Conservation (phyloP, 352 stramenopile species). For the Phytophthora ohioensis region DNA sequence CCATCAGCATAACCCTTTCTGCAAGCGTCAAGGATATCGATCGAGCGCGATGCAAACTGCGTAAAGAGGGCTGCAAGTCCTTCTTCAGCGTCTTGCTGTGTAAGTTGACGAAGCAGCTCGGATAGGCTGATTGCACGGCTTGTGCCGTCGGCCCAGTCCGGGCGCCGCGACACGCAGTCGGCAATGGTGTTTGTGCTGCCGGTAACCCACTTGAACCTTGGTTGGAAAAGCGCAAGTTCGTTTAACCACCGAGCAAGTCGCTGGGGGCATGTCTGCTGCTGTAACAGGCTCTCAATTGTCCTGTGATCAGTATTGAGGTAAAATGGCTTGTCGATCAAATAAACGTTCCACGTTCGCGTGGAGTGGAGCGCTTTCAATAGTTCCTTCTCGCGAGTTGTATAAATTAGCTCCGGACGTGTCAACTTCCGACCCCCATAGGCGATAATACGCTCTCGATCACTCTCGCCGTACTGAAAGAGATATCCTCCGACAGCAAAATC, state of each 20-base stretch:
- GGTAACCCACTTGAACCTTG: conserved; percentile 25
- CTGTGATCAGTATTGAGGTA: conserved; percentile 22
- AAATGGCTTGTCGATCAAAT: conserved; percentile 21
- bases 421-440: conserved; percentile 26
- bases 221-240: conserved; percentile 25
- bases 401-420: conserved; percentile 7
- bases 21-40: background rate
- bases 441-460: background rate
- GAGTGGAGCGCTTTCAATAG: conserved; percentile 18
- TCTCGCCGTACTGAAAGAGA: background rate
- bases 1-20: background rate
- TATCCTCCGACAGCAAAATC: conserved; percentile 4
- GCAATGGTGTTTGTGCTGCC: conserved; percentile 21
- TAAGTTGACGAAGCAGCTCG: background rate
- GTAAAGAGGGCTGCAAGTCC: background rate
- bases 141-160: background rate
- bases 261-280: conserved; percentile 16
- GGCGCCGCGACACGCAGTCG: conserved; percentile 2
- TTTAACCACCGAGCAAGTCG: conserved; percentile 17
- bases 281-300: conserved; percentile 11
- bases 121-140: background rate
- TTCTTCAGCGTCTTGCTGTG: background rate
- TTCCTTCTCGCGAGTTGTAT: conserved; percentile 26
- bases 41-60: too few species aligned
- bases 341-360: conserved; percentile 22